Evolutionary conservation across 441 rosid genomes (phyloP).

Genomic region (Theobroma grandiflorum): DNA sequence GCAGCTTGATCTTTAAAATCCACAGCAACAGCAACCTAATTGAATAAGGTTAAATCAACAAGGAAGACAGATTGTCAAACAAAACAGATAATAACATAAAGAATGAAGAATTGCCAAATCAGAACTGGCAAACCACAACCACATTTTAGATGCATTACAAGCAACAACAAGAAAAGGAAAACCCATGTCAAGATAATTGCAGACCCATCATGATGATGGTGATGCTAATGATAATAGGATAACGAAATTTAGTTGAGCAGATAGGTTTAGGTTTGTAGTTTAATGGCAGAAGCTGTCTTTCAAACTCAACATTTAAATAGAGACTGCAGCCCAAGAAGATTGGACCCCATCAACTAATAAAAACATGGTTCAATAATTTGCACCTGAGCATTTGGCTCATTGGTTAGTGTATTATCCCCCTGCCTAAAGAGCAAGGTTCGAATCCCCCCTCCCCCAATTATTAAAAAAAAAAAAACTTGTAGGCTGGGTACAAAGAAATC

Average conservation of each 20-base stretch:
- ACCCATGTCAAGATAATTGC: neutral
- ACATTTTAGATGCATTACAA: neutral
- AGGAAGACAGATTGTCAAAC: conserved; percentile 2
- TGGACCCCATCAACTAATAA: conserved; percentile 11
- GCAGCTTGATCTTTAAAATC: conserved; percentile 96
- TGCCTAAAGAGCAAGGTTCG: too few relatives aligned
- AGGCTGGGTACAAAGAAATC: conserved; percentile 9
- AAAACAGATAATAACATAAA: neutral
- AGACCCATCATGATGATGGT: neutral
- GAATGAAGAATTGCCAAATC: conserved; percentile 8
- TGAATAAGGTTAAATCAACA: conserved; percentile 27
- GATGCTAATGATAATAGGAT: neutral
- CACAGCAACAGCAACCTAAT: conserved; percentile 82
- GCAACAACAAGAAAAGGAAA: neutral
- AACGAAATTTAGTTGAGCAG: neutral
- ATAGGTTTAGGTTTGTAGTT: neutral
- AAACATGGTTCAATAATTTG: conserved; percentile 10
- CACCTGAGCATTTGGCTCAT: too few relatives aligned
- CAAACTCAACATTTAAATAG: conserved; percentile 10
- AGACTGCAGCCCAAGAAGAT: neutral
- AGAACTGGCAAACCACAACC: neutral
- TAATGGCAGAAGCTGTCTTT: neutral
- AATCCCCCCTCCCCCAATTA: too few relatives aligned
- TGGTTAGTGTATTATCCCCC: too few relatives aligned
- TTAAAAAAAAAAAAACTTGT: too few relatives aligned